Base-by-base conservation (phyloP, 441 rosid genomes). In the Gossypium davidsonii region DNA sequence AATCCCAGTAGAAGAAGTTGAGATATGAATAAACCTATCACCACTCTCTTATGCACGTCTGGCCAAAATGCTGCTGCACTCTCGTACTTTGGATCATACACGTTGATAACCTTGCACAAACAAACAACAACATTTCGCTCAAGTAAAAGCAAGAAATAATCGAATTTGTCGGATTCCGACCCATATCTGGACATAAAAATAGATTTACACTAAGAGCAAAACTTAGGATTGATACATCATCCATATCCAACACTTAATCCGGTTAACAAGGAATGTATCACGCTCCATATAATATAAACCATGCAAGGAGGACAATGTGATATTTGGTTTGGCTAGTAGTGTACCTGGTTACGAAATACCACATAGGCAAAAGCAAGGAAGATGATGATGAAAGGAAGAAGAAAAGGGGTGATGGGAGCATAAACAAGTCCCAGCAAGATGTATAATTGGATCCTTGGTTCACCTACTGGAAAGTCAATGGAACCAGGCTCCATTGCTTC, bases 11-110 rank as follows among this genome's bases (percentile, higher is more conserved):
- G 78, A 25, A 91, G 91, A 72, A 94, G 87, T 77, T 94, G 97
- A 67, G 98, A 83, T 75, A 94, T 86, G 72, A 88, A 72, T 61
- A 89, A 59, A 53, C 92, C 87, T 21, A 84, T 82, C 12, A 89
- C 79, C 74, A 92, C 5, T 9, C 97, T 86, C 58, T 85, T 77
- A 72, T 94, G 98, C 46, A 94, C 98, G 59, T 88, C 92, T 53
- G 98, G 98, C 98, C 98, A 94, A 88, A 84, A 94, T 72, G 92
- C 83, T 37, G 94, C 97, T 9, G 87, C 98, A 3, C 97, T 94
- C 81, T 94, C 98, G 46, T 92, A 94, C 53, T 81, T 84, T 79
- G 91, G 97, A 80, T 83, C 82, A 76, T 94, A 94, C 2, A 94
- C 97, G 62, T 94, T 94, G 67, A 94, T 92, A 68, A 91, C 88